These are phyloP conservation scores for Oryza coarctata DNA, from an alignment of 176 grass and related monocot species.

Conservation along the genomic window DNA sequence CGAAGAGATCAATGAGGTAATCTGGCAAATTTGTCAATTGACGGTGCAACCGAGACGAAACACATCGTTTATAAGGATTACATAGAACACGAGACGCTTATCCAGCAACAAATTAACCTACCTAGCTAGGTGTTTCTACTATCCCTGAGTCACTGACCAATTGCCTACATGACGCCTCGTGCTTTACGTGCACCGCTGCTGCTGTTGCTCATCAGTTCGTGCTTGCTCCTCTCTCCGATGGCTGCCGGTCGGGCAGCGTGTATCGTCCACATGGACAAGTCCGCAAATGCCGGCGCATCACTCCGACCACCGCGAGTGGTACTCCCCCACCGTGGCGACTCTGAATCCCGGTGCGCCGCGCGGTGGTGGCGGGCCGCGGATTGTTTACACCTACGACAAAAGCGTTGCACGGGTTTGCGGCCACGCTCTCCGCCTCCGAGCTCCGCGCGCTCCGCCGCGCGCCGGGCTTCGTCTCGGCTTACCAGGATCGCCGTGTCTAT, in stretches of 20 bases:
- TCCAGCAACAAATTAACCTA: not conserved
- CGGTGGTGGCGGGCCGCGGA: not conserved
- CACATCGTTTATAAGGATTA: not conserved
- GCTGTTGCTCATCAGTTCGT: not conserved
- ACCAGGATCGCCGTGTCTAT: constrained; percentile 9
- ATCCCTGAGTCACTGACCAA: too few relatives aligned
- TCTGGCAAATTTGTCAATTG: not conserved
- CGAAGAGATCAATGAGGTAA: not conserved
- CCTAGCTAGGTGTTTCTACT: not conserved
- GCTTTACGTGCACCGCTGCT: not conserved
- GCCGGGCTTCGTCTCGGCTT: constrained; percentile 40
- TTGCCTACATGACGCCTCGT: not conserved
- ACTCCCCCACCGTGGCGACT: constrained; percentile 29
- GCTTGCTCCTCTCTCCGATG: not conserved
- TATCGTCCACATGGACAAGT: constrained; percentile 63
- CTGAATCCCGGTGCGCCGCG: not conserved
- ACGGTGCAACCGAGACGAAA: not conserved
- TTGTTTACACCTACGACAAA: constrained; percentile 51
- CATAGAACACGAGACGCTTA: not conserved
- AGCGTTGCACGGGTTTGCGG: constrained; percentile 53
- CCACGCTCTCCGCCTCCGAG: constrained; percentile 22
- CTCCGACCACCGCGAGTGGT: constrained; percentile 34
- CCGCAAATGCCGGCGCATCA: constrained; percentile 36
- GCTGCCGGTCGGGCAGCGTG: not conserved
- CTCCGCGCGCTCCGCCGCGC: constrained; percentile 7